A percentile compares a stretch with the other conserved stretches of the same genome.
Conservation (phyloP, 2,329 filamentous ascomycete species). For the Cladosporium austrohemisphaericum region DNA sequence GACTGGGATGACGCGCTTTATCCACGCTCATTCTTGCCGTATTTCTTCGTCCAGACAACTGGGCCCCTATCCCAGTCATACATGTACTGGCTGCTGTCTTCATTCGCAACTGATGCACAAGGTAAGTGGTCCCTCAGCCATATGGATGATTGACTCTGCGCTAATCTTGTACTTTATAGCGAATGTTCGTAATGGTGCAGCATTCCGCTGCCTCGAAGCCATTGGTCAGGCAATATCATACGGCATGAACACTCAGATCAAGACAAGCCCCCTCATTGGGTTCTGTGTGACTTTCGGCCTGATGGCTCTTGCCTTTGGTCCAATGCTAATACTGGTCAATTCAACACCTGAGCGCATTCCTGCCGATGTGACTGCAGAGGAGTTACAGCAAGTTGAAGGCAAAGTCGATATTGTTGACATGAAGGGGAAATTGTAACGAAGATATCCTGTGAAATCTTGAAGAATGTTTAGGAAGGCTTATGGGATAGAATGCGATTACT, state of each 20-base stretch:
- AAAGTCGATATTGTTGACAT: too few relatives aligned
- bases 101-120: constrained; percentile 35
- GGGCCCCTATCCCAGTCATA: constrained; percentile 25
- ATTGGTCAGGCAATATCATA: constrained; percentile 44
- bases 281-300: constrained; percentile 38
- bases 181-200: constrained; percentile 5
- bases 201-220: constrained; percentile 36
- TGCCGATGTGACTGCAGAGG: constrained; percentile 21
- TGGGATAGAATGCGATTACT: too few relatives aligned
- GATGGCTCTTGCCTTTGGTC: constrained; percentile 31
- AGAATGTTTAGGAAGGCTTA: too few relatives aligned
- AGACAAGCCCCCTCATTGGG: constrained; percentile 43
- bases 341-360: constrained; percentile 32
- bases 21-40: constrained; percentile 21
- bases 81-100: constrained; percentile 39
- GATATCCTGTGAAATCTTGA: too few relatives aligned
- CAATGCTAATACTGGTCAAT: constrained; percentile 33
- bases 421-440: too few relatives aligned
- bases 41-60: constrained; percentile 24
- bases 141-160: constrained; percentile 26
- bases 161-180: neutral
- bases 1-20: constrained; percentile 25
- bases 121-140: constrained; percentile 22
- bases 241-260: constrained; percentile 22
- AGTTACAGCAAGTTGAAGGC: neutral